A percentile compares a stretch with the other conserved stretches of the same genome.
Conservation (phyloP, 1,284 basidiomycete genomes). For the Fomitopsis pinicola region DNA sequence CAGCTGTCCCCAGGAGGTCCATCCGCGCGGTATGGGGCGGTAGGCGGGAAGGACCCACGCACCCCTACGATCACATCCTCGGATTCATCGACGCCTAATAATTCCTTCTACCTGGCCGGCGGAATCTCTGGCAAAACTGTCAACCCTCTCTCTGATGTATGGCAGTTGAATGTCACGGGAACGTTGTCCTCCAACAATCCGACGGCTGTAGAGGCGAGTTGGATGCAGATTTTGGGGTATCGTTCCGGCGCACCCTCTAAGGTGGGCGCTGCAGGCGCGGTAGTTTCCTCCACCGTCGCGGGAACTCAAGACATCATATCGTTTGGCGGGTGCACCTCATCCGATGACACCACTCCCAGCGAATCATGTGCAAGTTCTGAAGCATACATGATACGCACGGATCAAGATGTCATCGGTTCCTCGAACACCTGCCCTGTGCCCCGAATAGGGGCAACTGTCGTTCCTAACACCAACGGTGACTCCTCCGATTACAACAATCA, state of each 20-base stretch:
- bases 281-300: constrained; percentile 14
- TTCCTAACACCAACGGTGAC: constrained; percentile 54
- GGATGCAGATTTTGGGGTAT: constrained; percentile 45
- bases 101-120: constrained; percentile 65
- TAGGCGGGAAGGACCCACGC: constrained; percentile 64
- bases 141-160: constrained; percentile 56
- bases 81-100: constrained; percentile 48
- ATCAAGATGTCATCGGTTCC: constrained; percentile 30
- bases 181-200: constrained; percentile 64
- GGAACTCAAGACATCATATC: constrained; percentile 39
- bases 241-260: constrained; percentile 35
- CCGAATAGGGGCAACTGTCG: constrained; percentile 54
- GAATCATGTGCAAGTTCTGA: constrained; percentile 51
- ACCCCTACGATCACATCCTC: constrained; percentile 37
- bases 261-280: constrained; percentile 50
- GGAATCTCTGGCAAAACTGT: constrained; percentile 48
- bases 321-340: constrained; percentile 55
- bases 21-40: constrained; percentile 59
- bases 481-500: constrained; percentile 58
- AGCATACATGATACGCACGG: constrained; percentile 50
- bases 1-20: constrained; percentile 47
- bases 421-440: constrained; percentile 63
- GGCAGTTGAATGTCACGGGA: constrained; percentile 64
- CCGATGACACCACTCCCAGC: constrained; percentile 23
- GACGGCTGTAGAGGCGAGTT: constrained; percentile 45